These are phyloP conservation scores for Gynandropsis gynandra DNA, from an alignment of 345 rosid species.

Conservation along the genomic window DNA sequence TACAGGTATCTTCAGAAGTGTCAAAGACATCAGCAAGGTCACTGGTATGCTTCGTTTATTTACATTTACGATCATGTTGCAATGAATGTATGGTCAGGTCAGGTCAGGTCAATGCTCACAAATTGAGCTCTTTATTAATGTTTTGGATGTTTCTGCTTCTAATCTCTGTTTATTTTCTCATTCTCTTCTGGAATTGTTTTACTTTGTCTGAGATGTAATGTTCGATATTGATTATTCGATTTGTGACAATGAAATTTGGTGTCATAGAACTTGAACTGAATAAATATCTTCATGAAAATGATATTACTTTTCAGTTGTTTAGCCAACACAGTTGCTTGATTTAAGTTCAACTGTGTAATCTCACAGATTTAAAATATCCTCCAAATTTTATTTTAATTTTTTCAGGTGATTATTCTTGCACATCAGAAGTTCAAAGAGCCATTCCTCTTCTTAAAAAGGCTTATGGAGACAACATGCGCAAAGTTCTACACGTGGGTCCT, in stretches of 20 bases:
- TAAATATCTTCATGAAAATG: background rate
- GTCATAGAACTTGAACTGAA: background rate
- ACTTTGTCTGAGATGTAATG: background rate
- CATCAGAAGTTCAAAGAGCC: slow-evolving; percentile 73
- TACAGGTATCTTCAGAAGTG: slow-evolving; percentile 58
- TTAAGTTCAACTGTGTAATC: background rate
- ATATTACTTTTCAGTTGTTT: background rate
- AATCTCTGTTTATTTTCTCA: background rate
- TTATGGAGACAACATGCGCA: slow-evolving; percentile 86
- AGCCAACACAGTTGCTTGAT: background rate
- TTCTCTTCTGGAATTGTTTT: background rate
- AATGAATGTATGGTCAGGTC: no score
- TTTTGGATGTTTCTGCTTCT: no score
- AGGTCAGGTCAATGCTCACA: no score
- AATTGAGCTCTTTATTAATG: no score
- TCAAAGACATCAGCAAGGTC: slow-evolving; percentile 38
- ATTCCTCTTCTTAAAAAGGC: slow-evolving; percentile 72
- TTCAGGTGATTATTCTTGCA: slow-evolving; percentile 76
- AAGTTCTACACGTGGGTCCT: slow-evolving; percentile 92
- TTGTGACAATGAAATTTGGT: no score
- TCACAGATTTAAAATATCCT: no score
- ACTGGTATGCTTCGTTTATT: slow-evolving; percentile 39
- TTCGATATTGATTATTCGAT: background rate
- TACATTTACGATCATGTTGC: background rate
- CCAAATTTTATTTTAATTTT: background rate